Conservation (phyloP, 2,329 filamentous ascomycete species). For the Colletotrichum liaoningense region DNA sequence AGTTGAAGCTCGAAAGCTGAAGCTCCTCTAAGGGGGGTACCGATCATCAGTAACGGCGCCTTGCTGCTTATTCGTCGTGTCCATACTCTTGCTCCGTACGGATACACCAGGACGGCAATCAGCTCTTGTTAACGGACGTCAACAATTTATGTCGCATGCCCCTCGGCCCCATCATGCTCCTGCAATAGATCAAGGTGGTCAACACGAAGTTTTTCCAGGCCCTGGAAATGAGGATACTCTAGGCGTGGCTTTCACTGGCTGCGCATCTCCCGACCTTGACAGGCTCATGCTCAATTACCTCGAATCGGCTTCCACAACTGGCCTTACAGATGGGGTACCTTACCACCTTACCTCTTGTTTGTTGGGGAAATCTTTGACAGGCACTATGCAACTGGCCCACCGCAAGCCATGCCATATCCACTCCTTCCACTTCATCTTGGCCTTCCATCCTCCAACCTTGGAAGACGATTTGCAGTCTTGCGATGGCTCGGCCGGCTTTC, state of each 20-base stretch:
- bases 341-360: neutral
- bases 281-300: constrained; percentile 26
- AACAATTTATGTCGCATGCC: neutral
- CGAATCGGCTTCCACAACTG: constrained; percentile 3
- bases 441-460: constrained; percentile 1
- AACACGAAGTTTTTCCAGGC: neutral
- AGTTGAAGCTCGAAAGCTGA: neutral
- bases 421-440: neutral
- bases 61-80: neutral
- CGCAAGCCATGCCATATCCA: constrained; percentile 3
- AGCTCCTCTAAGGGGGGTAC: neutral
- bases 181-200: neutral
- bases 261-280: constrained; percentile 9
- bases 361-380: constrained; percentile 8
- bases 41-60: neutral
- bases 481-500: neutral
- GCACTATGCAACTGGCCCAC: constrained; percentile 14
- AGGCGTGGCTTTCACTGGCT: constrained; percentile 6
- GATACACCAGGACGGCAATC: neutral
- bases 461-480: neutral
- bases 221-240: neutral
- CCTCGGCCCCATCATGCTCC: neutral
- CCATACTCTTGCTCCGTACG: no score
- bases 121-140: neutral
- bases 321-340: constrained; percentile 7